Conservation (phyloP, 2,329 filamentous ascomycete species). For the Diplocarpon rosae region DNA sequence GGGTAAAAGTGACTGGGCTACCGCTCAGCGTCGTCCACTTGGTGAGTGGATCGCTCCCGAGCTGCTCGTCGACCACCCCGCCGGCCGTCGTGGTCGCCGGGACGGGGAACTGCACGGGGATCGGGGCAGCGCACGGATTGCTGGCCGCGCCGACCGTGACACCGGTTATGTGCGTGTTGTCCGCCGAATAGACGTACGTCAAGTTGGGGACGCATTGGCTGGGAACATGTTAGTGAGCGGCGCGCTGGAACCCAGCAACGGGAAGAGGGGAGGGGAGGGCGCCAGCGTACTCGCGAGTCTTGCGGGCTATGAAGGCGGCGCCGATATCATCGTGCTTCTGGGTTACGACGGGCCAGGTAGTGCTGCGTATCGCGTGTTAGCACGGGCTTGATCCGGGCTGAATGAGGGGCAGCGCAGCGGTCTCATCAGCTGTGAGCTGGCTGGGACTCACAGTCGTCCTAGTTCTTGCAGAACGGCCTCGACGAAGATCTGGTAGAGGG, state of each 20-base stretch:
- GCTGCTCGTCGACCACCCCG: slow-evolving; percentile 28
- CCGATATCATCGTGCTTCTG: slow-evolving; percentile 34
- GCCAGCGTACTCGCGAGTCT: neutral
- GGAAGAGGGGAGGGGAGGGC: slow-evolving; percentile 15
- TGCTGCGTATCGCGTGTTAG: slow-evolving; percentile 5
- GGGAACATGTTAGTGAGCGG: too few species aligned
- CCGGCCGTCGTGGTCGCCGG: neutral
- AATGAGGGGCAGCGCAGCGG: too few species aligned
- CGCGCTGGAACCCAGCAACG: too few species aligned
- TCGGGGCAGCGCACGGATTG: neutral
- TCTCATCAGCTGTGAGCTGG: too few species aligned
- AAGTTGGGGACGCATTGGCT: neutral
- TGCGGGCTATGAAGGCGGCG: neutral
- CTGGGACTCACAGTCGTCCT: slow-evolving; percentile 5
- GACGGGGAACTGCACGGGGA: neutral
- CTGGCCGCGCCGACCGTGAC: neutral
- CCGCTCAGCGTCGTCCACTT: slow-evolving; percentile 36
- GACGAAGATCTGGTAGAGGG: slow-evolving; percentile 16
- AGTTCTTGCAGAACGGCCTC: slow-evolving; percentile 17
- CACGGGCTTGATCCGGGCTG: neutral
- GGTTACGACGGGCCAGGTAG: slow-evolving; percentile 44
- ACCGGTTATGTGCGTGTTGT: neutral
- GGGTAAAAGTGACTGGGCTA: neutral
- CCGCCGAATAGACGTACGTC: neutral
- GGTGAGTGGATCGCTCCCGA: slow-evolving; percentile 38